A percentile compares a stretch with the other conserved stretches of the same genome.
phyloP scores from a whole-genome alignment of 495 filamentous ascomycete genomes.

The Aspergillus leporis region DNA sequence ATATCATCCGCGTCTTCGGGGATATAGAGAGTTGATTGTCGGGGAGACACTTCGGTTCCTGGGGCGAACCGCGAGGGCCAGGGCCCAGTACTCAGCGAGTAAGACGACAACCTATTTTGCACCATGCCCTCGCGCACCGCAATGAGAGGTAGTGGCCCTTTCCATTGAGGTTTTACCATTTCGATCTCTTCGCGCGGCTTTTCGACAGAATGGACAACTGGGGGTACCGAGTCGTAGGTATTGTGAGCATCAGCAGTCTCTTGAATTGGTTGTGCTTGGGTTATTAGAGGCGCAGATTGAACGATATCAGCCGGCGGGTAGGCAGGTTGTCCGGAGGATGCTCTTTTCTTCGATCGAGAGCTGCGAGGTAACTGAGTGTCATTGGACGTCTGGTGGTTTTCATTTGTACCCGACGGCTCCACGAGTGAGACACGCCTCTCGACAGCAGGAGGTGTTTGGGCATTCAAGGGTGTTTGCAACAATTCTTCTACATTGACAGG shows the following conservation, averaged over 20 bases:
- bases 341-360: slow-evolving; percentile 14
- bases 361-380: slow-evolving; percentile 9
- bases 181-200: slow-evolving; percentile 16
- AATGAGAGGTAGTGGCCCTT: slow-evolving; percentile 38
- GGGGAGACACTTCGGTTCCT: slow-evolving; percentile 17
- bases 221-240: not conserved
- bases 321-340: slow-evolving; percentile 9
- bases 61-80: slow-evolving; percentile 33
- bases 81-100: slow-evolving; percentile 39
- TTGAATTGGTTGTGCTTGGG: slow-evolving; percentile 12
- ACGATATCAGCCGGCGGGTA: slow-evolving; percentile 11
- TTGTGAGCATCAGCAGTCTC: not conserved
- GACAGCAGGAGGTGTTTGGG: slow-evolving; percentile 37
- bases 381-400: slow-evolving; percentile 18
- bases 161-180: slow-evolving; percentile 29
- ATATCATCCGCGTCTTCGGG: slow-evolving; percentile 63
- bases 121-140: slow-evolving; percentile 44
- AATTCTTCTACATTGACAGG: slow-evolving; percentile 67
- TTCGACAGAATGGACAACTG: slow-evolving; percentile 9
- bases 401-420: slow-evolving; percentile 16
- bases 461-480: slow-evolving; percentile 65
- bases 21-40: slow-evolving; percentile 18
- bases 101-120: slow-evolving; percentile 40
- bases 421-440: slow-evolving; percentile 26
- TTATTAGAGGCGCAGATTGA: slow-evolving; percentile 9